phyloP scores from a whole-genome alignment of 345 rosid species.

The Dovyalis caffra region DNA sequence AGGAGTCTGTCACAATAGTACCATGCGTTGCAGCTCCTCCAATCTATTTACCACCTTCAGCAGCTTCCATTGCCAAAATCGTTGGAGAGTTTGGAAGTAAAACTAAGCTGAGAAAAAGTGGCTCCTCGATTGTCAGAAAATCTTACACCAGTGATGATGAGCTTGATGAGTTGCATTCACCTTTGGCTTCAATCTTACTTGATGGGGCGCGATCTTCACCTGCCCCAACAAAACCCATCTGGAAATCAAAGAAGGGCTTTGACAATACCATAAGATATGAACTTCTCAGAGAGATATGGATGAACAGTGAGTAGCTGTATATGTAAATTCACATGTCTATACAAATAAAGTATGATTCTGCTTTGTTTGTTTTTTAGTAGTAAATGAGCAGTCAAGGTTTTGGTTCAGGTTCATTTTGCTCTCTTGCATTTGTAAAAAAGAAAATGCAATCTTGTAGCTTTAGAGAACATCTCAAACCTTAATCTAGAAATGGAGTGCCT shows the following conservation, averaged over 20 bases:
- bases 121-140: slow-evolving; percentile 64
- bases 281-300: slow-evolving; percentile 82
- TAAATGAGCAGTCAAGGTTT: slow-evolving; percentile 24
- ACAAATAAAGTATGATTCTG: slow-evolving; percentile 3
- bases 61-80: slow-evolving; percentile 40
- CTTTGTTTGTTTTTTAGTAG: not conserved
- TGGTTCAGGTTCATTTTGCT: not conserved
- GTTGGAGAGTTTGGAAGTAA: slow-evolving; percentile 45
- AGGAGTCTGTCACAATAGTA: slow-evolving; percentile 39
- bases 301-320: slow-evolving; percentile 40
- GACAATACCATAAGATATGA: slow-evolving; percentile 53
- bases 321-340: slow-evolving; percentile 2
- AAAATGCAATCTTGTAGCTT: slow-evolving; percentile 12
- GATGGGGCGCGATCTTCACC: slow-evolving; percentile 34
- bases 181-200: slow-evolving; percentile 51
- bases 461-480: not conserved
- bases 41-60: slow-evolving; percentile 57
- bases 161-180: slow-evolving; percentile 80
- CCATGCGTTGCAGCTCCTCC: slow-evolving; percentile 67
- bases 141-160: slow-evolving; percentile 85
- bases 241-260: slow-evolving; percentile 35
- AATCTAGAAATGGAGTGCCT: not conserved
- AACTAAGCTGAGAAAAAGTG: slow-evolving; percentile 51
- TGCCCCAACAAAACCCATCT: slow-evolving; percentile 25
- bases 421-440: not conserved